Evolutionary conservation across 768 basidiomycete genomes (phyloP), one percentile per base, ranked within the genome.

Genomic region (Tephrocybe sp.): DNA sequence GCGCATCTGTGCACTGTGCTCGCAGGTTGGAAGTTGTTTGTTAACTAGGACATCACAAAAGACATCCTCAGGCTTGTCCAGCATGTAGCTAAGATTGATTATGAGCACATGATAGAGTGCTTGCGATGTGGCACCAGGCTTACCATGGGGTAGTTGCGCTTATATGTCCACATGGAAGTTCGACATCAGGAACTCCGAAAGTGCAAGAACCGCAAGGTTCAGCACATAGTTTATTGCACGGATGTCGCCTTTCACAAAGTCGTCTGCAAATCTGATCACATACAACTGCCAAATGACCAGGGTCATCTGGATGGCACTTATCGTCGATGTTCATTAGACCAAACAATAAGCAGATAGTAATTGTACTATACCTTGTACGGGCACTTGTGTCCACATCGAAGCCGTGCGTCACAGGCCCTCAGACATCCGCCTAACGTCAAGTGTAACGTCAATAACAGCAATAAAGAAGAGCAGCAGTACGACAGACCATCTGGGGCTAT

Each of bases 341-440:
- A 35, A 33, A 41, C 16, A 19, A 14, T 20, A 19, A 23, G 23
- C 0, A n/a, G 23, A 13, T 11, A n/a, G n/a, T 30, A 26, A 8
- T 20, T 33, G 6, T 16, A 8, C 17, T 64, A 34, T 62, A 83
- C 84, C 65, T 80, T 80, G 53, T 73, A 83, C 0, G 82, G 80
- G 58, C 86, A 88, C 3, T 72, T 64, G 59, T 88, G 86, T 2
- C 86, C 86, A 56, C 86, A 88, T 17, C 67, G 63, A 22, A 88
- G 65, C 14, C 72, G 68, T 9, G 68, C 67, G 31, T 74, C 72
- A 52, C 86, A 88, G 4, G 77, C 70, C n/a, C 66, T 66, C 45
- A 85, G 65, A 60, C 86, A 88, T 2, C 86, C 85, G 22, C 85
- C 85, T 80, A 43, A 32, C 36, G 13, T 22, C 23, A 35, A 23